Evolutionary conservation across 2,329 filamentous ascomycete genomes (phyloP), one percentile per base, ranked within the genome.

Genomic region (Phialocephala subalpina): DNA sequence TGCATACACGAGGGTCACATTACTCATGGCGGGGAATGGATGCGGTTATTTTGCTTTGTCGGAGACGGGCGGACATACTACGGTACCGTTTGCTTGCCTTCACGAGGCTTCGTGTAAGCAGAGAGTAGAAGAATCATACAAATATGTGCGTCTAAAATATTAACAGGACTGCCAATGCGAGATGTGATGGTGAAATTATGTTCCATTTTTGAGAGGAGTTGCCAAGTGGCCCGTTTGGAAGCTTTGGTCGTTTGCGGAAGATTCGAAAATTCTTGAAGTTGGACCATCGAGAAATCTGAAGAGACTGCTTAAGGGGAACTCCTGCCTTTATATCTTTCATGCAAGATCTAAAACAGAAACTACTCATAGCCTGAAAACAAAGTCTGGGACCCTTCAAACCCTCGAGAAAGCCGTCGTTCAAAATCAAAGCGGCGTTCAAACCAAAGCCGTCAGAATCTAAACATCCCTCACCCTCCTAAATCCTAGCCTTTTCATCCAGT

Each of bases 1-100:
- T 68, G 67, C 71, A 73, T 70, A 73, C 70, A 72, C 64, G 68
- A 69, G 68, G 64, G 60, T 65, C 63, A 67, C 61, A 64, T 63
- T 62, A 55, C 64, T 63, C 62, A 57, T 64, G 60, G 49, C 22
- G 53, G 27, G 53, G 58, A 58, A 52, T 62, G 64, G 63, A 42
- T 36, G 49, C 52, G 40, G 52, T 59, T 18, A 22, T 42, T 49
- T 42, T 56, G 29, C 29, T 33, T 33, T 33, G 29, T n/a, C 27
- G 56, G 55, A 52, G 38, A 36, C 57, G 27, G 18, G 55, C 38
- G 55, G 20, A 49, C 49, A 29, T 20, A 18, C 20, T 16, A 20
- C 12, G 49, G 18, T 12, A 49, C n/a, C 45, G n/a, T 49, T 33
- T 22, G 49, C 49, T 53, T 53, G 49, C 14, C 27, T 53, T 29